Percentiles rank a stretch among this genome's conserved stretches.
Conservation (phyloP, 2,329 filamentous ascomycete genomes). For the Fusarium newnesense region DNA sequence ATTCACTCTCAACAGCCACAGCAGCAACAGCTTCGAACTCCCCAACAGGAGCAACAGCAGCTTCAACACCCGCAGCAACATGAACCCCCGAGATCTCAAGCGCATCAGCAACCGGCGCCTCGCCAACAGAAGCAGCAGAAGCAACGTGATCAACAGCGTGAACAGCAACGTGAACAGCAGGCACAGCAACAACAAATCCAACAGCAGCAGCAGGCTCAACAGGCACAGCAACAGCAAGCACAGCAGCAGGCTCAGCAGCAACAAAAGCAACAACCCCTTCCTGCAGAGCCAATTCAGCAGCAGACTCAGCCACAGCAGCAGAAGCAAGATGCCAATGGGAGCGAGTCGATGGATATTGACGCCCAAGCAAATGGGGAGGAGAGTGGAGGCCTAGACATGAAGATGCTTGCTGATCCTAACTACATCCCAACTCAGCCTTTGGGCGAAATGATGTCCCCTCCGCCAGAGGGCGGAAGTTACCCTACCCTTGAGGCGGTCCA, state of each 20-base stretch:
- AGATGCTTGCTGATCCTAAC: slow-evolving; percentile 60
- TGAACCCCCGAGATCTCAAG: slow-evolving; percentile 36
- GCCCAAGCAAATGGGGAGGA: slow-evolving; percentile 60
- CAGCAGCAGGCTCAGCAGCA: slow-evolving; percentile 45
- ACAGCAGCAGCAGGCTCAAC: slow-evolving; percentile 40
- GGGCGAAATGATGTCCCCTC: slow-evolving; percentile 70
- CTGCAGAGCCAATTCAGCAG: slow-evolving; percentile 44
- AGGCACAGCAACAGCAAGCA: slow-evolving; percentile 42
- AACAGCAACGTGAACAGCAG: slow-evolving; percentile 44
- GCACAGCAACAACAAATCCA: slow-evolving; percentile 45
- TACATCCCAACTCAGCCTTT: slow-evolving; percentile 65
- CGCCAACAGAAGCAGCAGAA: slow-evolving; percentile 45
- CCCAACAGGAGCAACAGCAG: slow-evolving; percentile 44
- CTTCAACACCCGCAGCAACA: slow-evolving; percentile 45
- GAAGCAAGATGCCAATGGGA: slow-evolving; percentile 55
- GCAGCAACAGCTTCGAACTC: slow-evolving; percentile 42
- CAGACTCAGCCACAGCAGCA: slow-evolving; percentile 51
- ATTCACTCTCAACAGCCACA: slow-evolving; percentile 36
- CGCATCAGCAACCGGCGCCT: slow-evolving; percentile 46
- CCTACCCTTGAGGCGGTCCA: slow-evolving; percentile 73
- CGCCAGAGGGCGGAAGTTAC: slow-evolving; percentile 72
- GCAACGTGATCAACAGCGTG: slow-evolving; percentile 49
- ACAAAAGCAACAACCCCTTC: slow-evolving; percentile 47
- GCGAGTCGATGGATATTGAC: slow-evolving; percentile 65
- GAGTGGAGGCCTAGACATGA: slow-evolving; percentile 57